phyloP scores from a whole-genome alignment of 2,329 filamentous ascomycete species.

The Fusarium sp. region DNA sequence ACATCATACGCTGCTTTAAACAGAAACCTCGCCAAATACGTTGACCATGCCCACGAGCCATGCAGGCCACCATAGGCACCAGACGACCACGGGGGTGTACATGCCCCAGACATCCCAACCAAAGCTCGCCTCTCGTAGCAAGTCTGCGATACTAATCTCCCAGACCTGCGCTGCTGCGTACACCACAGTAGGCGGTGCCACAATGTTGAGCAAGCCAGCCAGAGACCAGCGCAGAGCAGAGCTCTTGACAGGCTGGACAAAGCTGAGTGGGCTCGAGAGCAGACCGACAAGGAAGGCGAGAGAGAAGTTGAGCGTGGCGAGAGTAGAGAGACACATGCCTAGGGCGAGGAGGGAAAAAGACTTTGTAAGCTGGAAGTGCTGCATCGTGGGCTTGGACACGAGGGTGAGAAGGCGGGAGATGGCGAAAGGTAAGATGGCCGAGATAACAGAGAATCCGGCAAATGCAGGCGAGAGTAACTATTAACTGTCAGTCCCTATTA shows the following conservation, averaged over 20 bases:
- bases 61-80: conserved; percentile 95
- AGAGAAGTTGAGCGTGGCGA: conserved; percentile 96
- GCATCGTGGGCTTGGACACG: conserved; percentile 63
- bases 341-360: conserved; percentile 92
- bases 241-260: conserved; percentile 63
- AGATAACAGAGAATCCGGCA: conserved; percentile 63
- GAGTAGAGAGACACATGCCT: conserved; percentile 88
- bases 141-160: conserved; percentile 57
- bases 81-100: conserved; percentile 89
- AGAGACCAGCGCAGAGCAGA: conserved; percentile 54
- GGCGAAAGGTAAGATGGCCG: conserved; percentile 63
- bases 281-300: conserved; percentile 87
- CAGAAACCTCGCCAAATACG: conserved; percentile 55
- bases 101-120: conserved; percentile 90
- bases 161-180: conserved; percentile 57
- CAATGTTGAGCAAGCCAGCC: conserved; percentile 62
- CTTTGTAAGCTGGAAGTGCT: conserved; percentile 82
- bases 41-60: conserved; percentile 75
- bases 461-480: conserved; percentile 71
- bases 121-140: conserved; percentile 79
- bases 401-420: conserved; percentile 64
- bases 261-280: conserved; percentile 80
- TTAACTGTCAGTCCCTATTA: conserved; percentile 6
- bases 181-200: conserved; percentile 69
- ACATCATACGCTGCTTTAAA: conserved; percentile 10